Percentiles rank a stretch among this genome's conserved stretches.
Evolutionary conservation across 148 eudicot genomes (phyloP).

Genomic region (Spergularia bocconei): DNA sequence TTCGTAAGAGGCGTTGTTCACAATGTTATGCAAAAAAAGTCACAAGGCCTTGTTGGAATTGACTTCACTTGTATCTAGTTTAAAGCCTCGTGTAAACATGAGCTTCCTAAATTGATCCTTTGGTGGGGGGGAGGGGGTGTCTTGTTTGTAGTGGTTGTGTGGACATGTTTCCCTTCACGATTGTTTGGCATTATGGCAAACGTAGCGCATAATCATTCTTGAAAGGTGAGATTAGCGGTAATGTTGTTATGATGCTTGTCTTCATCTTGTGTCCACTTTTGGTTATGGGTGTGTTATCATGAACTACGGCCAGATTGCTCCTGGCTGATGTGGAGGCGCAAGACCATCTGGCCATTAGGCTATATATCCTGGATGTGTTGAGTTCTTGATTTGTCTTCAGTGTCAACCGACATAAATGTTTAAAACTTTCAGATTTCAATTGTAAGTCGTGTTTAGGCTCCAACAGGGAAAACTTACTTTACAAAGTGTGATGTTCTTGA

Average conservation of each 20-base stretch:
- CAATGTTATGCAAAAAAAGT: neutral
- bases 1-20: neutral
- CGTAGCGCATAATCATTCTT: too few relatives aligned
- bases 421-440: neutral
- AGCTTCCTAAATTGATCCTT: too few relatives aligned
- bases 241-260: too few relatives aligned
- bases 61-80: neutral
- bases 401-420: neutral
- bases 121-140: too few relatives aligned
- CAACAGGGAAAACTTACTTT: neutral
- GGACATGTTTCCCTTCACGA: too few relatives aligned
- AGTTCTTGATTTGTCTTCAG: neutral
- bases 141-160: too few relatives aligned
- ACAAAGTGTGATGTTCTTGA: neutral
- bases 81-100: too few relatives aligned
- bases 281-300: neutral
- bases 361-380: neutral
- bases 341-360: neutral
- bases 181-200: too few relatives aligned
- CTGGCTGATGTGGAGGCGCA: neutral
- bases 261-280: neutral
- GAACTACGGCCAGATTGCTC: neutral
- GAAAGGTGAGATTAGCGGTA: too few relatives aligned
- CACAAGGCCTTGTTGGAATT: neutral
- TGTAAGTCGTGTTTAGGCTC: constrained; percentile 1